Percentiles rank a stretch among this genome's conserved stretches.
These are phyloP conservation scores for Psilocybe subaeruginosa DNA, from an alignment of 768 basidiomycete species.

Conservation along the genomic window DNA sequence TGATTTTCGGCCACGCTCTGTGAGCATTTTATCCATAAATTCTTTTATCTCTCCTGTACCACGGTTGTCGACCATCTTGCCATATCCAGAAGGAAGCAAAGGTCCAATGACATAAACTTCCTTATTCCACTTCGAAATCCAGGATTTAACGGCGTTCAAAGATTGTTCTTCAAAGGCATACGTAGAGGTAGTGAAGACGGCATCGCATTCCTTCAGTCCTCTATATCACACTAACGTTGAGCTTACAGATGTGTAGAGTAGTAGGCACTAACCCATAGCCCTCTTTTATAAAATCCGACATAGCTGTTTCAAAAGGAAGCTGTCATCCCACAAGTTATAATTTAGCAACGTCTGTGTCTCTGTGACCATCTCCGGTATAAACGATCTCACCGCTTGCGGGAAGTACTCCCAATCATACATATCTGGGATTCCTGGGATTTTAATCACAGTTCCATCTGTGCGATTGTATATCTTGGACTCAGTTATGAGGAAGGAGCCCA, in stretches of 20 bases:
- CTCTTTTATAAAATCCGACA: neutral
- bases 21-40: conserved; percentile 4
- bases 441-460: no score
- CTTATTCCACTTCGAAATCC: neutral
- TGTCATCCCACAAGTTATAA: no score
- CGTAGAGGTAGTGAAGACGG: neutral
- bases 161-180: conserved; percentile 5
- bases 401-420: no score
- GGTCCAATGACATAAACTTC: conserved; percentile 12
- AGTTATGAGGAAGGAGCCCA: no score
- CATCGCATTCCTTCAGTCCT: conserved; percentile 11
- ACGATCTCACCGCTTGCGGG: no score
- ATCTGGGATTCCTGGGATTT: no score
- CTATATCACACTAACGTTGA: neutral
- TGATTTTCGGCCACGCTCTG: neutral
- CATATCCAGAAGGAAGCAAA: conserved; percentile 3
- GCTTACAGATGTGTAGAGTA: no score
- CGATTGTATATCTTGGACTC: no score
- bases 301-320: no score
- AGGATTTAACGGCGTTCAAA: conserved; percentile 4
- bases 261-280: conserved; percentile 1
- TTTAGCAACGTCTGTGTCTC: no score
- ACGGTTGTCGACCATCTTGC: neutral
- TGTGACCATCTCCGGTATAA: no score
- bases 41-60: neutral